phyloP scores from a whole-genome alignment of 306 rosid genomes.

The Vigna hirtella region DNA sequence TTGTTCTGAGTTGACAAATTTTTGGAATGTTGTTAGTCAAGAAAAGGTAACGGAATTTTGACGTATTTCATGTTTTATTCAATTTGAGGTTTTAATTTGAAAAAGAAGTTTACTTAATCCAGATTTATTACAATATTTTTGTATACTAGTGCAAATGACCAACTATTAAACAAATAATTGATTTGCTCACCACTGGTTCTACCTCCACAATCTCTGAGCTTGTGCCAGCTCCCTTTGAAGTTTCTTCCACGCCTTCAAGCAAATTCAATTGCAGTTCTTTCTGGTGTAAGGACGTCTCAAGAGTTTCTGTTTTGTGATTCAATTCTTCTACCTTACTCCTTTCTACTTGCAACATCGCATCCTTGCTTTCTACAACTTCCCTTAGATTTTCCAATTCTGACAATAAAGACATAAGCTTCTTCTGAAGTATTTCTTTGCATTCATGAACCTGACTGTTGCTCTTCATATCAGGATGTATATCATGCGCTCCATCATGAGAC shows the following conservation, averaged over 20 bases:
- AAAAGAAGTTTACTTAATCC: conserved; percentile 16
- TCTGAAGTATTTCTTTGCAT: conserved; percentile 73
- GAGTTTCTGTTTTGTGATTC: conserved; percentile 64
- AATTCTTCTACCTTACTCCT: conserved; percentile 74
- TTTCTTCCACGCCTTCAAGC: conserved; percentile 77
- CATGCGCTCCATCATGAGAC: conserved; percentile 62
- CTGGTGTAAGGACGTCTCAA: conserved; percentile 72
- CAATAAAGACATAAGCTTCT: conserved; percentile 63
- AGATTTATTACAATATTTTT: conserved; percentile 25
- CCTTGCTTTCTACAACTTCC: conserved; percentile 68
- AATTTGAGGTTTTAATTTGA: conserved; percentile 21
- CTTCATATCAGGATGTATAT: conserved; percentile 56
- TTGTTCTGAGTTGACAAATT: conserved; percentile 3
- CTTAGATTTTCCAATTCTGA: conserved; percentile 72
- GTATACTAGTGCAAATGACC: not conserved
- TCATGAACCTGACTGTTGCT: conserved; percentile 56
- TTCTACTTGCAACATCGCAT: conserved; percentile 73
- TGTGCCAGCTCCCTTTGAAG: conserved; percentile 56
- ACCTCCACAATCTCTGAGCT: conserved; percentile 83
- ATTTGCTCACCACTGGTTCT: conserved; percentile 82
- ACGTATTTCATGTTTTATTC: conserved; percentile 26
- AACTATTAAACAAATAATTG: conserved; percentile 26
- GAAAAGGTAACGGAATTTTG: not conserved
- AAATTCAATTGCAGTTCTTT: conserved; percentile 76
- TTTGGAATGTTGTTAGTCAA: conserved; percentile 21